Conservation (phyloP, 2,329 filamentous ascomycete species). For the Scytalidium lignicola region DNA sequence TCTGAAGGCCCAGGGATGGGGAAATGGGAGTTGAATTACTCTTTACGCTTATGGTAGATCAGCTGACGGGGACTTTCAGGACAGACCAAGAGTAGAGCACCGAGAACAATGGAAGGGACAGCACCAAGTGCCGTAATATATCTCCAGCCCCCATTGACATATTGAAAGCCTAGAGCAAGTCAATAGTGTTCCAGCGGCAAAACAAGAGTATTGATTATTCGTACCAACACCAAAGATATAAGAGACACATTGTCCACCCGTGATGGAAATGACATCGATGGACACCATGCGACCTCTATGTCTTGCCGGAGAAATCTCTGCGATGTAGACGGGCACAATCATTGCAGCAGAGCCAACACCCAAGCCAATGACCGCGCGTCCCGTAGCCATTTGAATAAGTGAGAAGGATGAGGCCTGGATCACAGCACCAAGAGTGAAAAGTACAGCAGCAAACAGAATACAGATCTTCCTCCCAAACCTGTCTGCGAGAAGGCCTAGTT, state of each 20-base stretch:
- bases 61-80: slow-evolving; percentile 45
- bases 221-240: slow-evolving; percentile 35
- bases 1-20: slow-evolving; percentile 34
- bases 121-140: slow-evolving; percentile 45
- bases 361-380: slow-evolving; percentile 41
- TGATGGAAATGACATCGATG: slow-evolving; percentile 42
- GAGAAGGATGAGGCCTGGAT: slow-evolving; percentile 31
- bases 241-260: slow-evolving; percentile 34
- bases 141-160: slow-evolving; percentile 41
- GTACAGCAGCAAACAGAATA: slow-evolving; percentile 35
- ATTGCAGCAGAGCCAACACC: slow-evolving; percentile 43
- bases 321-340: slow-evolving; percentile 51
- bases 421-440: slow-evolving; percentile 37
- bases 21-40: background rate
- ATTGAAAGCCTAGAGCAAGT: slow-evolving; percentile 43
- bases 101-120: slow-evolving; percentile 40
- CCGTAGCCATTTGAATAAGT: slow-evolving; percentile 37
- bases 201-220: too few species aligned
- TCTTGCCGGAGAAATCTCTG: slow-evolving; percentile 43
- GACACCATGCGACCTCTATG: slow-evolving; percentile 44
- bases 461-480: slow-evolving; percentile 33
- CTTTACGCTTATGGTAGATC: slow-evolving; percentile 34
- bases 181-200: too few species aligned
- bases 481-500: slow-evolving; percentile 22
- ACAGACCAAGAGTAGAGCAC: slow-evolving; percentile 37